Conservation (phyloP, 345 rosid genomes). For the Noccaea bulbosa region DNA sequence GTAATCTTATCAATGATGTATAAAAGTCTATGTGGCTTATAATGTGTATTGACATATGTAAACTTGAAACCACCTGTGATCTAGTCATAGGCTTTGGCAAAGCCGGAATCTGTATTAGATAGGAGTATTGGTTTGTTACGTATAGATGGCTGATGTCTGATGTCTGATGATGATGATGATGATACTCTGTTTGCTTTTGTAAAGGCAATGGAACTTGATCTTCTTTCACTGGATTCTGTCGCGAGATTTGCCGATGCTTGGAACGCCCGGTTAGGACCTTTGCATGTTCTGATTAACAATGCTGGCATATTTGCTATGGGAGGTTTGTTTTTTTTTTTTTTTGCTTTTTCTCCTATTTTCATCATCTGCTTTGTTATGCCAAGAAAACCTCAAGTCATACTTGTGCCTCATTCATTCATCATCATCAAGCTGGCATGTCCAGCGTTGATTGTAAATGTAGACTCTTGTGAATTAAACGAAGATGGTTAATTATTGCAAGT, state of each 20-base stretch:
- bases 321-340: constrained; percentile 35
- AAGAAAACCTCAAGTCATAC: constrained; percentile 10
- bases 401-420: neutral
- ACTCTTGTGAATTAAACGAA: neutral
- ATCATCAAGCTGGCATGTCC: constrained; percentile 1
- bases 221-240: constrained; percentile 88
- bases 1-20: constrained; percentile 37
- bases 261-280: constrained; percentile 73
- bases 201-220: constrained; percentile 78
- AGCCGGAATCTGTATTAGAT: neutral
- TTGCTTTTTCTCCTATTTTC: constrained; percentile 8
- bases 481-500: neutral
- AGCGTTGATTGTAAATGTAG: neutral
- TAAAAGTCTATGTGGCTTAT: neutral
- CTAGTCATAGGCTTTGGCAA: constrained; percentile 1
- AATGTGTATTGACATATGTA: neutral
- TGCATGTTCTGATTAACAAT: constrained; percentile 92
- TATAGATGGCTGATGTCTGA: constrained; percentile 20
- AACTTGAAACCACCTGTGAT: constrained; percentile 2
- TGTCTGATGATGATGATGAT: too few species aligned
- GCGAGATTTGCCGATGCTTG: constrained; percentile 74
- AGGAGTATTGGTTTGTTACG: neutral
- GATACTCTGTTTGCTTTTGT: constrained; percentile 28
- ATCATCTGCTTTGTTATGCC: neutral
- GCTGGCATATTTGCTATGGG: constrained; percentile 88